Base-by-base conservation (phyloP, 176 grass and related monocot genomes). In the Oryza meyeriana region DNA sequence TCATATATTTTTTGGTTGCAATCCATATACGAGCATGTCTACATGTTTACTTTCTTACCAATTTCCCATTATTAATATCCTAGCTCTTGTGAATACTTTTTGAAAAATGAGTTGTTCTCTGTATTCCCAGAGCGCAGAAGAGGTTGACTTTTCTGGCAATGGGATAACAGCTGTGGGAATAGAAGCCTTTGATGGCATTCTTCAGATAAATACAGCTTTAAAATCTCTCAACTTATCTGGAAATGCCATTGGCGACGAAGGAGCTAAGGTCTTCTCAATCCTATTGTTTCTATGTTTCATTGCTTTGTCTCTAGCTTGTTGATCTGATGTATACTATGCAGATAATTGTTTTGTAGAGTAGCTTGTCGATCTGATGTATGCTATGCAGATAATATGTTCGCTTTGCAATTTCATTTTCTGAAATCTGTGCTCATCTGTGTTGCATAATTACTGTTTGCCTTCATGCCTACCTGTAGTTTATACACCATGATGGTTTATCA, bases 211-310 rank as follows among this genome's bases (percentile, higher is more conserved):
- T 75, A 91, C 88, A 83, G 68, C 89, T 52, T 85, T 99, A 8
- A 95, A 91, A 86, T 73, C 89, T 78, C 87, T 99, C 27, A 95
- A 95, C 79, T 94, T 99, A 64, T 99, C 96, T 78, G 91, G 96
- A 78, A 99, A 99, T 79, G 69, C 81, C 33, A 90, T 99, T 83
- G 91, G 96, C 75, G 96, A 99, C 88, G 96, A 99, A 91, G 96
- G 96, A 93, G 93, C 93, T 87, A 99, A 95, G 93, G 96, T 99
- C 76, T 90, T 85, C 85, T 79, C 18, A 84, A 82, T 78, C 77
- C 89, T 84, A 63, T 48, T 35, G 25, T 76, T 76, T 42, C 14
- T 88, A 32, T 27, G 14, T 88, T 72, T 58, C 16, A 44, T 78
- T 12, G 9, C 76, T 80, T 42, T 84, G 25, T n/a, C n/a, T n/a